Evolutionary conservation across 768 basidiomycete species (phyloP).

Genomic region (Kondoa subrosea): DNA sequence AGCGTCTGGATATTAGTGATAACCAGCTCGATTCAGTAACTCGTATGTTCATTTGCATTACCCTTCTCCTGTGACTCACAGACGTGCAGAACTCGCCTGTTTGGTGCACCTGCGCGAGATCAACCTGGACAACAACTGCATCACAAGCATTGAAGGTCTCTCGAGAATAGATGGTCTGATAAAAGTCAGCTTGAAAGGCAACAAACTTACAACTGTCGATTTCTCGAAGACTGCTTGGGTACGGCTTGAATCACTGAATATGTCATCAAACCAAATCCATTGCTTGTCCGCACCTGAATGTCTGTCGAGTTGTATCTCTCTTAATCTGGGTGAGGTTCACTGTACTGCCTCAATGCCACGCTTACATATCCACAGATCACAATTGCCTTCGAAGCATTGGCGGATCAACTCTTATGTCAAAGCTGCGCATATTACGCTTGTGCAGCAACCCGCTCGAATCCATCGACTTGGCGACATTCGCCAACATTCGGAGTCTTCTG

Average conservation of each 20-base stretch:
- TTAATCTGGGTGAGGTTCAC: conserved; percentile 62
- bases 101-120: conserved; percentile 74
- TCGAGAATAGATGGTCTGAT: conserved; percentile 61
- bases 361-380: conserved; percentile 42
- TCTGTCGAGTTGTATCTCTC: conserved; percentile 40
- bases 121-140: conserved; percentile 69
- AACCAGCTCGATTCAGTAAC: conserved; percentile 73
- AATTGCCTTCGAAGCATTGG: conserved; percentile 48
- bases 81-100: conserved; percentile 44
- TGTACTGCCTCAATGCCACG: background rate
- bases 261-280: conserved; percentile 57
- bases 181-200: conserved; percentile 65
- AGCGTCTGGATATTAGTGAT: conserved; percentile 72
- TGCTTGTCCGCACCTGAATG: conserved; percentile 44
- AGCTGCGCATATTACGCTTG: conserved; percentile 64
- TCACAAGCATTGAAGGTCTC: conserved; percentile 56
- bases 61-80: conserved; percentile 29
- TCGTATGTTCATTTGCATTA: conserved; percentile 44
- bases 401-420: conserved; percentile 38
- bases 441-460: conserved; percentile 60
- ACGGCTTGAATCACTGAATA: conserved; percentile 59
- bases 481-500: conserved; percentile 72
- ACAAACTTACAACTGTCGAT: conserved; percentile 49
- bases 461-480: conserved; percentile 47
- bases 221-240: conserved; percentile 49